Conservation (phyloP, 306 rosid species). For the Ochetophila trinervis region DNA sequence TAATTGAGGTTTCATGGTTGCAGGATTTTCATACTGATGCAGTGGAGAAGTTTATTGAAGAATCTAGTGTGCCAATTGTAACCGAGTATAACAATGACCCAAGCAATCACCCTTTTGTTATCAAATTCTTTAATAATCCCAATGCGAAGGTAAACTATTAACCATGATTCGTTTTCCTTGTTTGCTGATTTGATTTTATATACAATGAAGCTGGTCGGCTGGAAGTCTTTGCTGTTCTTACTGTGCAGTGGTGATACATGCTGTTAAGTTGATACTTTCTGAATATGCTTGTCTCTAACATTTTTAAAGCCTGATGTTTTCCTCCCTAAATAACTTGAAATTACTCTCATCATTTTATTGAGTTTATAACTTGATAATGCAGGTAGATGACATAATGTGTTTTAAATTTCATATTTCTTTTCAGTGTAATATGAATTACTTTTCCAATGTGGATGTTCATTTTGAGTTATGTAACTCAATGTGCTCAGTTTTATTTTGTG, state of each 20-base stretch:
- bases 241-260: background rate
- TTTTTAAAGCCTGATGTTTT: background rate
- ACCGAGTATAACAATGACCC: constrained; percentile 72
- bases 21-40: constrained; percentile 74
- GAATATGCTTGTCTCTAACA: background rate
- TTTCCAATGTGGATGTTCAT: background rate
- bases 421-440: too few species aligned
- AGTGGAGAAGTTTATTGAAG: constrained; percentile 70
- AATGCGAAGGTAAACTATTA: constrained; percentile 53
- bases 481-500: background rate
- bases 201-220: background rate
- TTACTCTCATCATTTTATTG: background rate
- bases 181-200: constrained; percentile 4
- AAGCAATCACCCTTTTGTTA: constrained; percentile 58
- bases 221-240: background rate
- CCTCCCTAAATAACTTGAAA: background rate
- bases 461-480: too few species aligned
- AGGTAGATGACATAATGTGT: too few species aligned
- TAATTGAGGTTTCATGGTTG: constrained; percentile 16
- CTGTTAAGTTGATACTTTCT: background rate
- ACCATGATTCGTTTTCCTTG: constrained; percentile 3
- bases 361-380: background rate
- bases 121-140: constrained; percentile 56
- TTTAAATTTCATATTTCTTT: too few species aligned
- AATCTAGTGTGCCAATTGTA: constrained; percentile 52